Evolutionary conservation across 1,284 basidiomycete genomes (phyloP).

Genomic region (Cryptococcus floricola): DNA sequence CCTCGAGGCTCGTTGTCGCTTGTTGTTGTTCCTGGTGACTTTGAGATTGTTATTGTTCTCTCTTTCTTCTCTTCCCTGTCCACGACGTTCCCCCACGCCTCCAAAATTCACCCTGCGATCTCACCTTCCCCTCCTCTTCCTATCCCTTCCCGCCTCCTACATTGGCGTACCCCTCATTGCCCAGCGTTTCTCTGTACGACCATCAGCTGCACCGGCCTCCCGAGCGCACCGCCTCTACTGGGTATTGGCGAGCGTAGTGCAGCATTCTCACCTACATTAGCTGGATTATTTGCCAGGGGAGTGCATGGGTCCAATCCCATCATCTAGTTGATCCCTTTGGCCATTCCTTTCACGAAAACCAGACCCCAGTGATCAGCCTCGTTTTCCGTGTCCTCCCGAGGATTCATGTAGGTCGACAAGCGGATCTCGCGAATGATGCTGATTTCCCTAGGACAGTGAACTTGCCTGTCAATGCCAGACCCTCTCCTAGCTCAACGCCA

Average conservation of each 20-base stretch:
- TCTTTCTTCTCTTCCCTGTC: no score
- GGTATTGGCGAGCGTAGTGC: background rate
- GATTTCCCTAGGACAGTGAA: slow-evolving; percentile 22
- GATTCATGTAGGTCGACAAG: slow-evolving; percentile 15
- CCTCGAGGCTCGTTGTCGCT: no score
- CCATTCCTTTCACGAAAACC: slow-evolving; percentile 13
- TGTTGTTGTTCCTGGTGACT: no score
- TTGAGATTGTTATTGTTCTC: no score
- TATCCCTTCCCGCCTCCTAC: no score
- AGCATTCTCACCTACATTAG: slow-evolving; percentile 14
- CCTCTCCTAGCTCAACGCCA: background rate
- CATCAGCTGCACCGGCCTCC: no score
- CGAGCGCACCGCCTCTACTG: no score
- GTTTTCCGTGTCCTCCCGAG: slow-evolving; percentile 17
- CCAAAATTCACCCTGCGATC: no score
- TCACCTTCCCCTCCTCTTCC: no score
- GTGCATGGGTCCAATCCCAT: slow-evolving; percentile 16
- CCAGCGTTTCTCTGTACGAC: no score
- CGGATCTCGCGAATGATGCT: slow-evolving; percentile 22
- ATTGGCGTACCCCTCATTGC: no score
- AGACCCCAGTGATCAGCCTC: slow-evolving; percentile 20
- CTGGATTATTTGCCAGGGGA: background rate
- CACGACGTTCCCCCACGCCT: no score
- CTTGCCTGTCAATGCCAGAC: slow-evolving; percentile 10
- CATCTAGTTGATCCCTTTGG: slow-evolving; percentile 10